Base-by-base conservation (phyloP, 2,329 filamentous ascomycete genomes). In the Trichoderma breve region DNA sequence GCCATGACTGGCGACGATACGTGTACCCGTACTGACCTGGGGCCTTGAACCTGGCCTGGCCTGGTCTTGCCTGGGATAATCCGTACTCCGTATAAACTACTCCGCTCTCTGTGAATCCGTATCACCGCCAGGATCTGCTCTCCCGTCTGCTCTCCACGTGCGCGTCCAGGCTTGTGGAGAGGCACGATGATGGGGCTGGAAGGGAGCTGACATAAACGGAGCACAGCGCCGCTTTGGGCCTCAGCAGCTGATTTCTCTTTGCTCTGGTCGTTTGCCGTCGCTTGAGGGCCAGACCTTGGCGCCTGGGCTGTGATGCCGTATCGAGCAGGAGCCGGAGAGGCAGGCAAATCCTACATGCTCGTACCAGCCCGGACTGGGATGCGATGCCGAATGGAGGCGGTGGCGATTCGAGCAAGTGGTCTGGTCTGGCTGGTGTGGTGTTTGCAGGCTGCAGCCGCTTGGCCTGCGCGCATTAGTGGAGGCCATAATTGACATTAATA, bases 71-170 rank as follows among this genome's bases (percentile, higher is more conserved):
- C 18, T 47, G 21, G 47, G n/a, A 53, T 53, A 24, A 24, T 53
- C 47, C 47, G 47, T 21, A 60, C 26, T 34, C 18, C 28, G 30
- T 43, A n/a, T 43, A 36, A 36, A 36, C 34, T 36, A 18, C 39
- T 43, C 39, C 39, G 28, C 30, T 18, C 18, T 34, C 57, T 21
- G 30, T 60, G 28, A 34, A 24, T 63, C 60, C 36, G 60, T 63
- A 43, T 43, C 21, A 43, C 60, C 34, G 24, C 51, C 64, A 57
- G 51, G 64, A 67, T 67, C 64, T 32, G 26, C 53, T 28, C 26
- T 51, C 58, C 66, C 66, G 57, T 28, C 51, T 66, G 63, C 66
- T 39, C 55, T 43, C 66, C 66, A 69, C 36, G 66, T 66, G 63
- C 65, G 65, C 36, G 34, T 34, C 30, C 47, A 67, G 64, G 4